phyloP scores from a whole-genome alignment of 2,329 filamentous ascomycete species.

The Sodiomyces alkalinus region DNA sequence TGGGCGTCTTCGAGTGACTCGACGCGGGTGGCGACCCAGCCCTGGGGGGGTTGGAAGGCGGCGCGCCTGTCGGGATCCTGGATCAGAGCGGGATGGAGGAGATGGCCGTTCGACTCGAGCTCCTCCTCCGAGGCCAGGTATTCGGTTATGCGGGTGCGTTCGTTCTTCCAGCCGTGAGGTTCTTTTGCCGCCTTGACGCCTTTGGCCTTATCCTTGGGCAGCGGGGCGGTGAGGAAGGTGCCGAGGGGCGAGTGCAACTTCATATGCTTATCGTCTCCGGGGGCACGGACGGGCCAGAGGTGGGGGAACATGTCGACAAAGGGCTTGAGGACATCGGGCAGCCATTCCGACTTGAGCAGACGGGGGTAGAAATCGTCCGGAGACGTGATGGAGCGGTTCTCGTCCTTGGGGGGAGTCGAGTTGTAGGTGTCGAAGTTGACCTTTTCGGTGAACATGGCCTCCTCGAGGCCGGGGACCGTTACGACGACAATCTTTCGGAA shows the following conservation, averaged over 20 bases:
- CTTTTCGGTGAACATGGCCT: conserved; percentile 66
- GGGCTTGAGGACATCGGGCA: conserved; percentile 42
- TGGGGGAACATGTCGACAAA: conserved; percentile 74
- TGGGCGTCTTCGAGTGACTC: conserved; percentile 49
- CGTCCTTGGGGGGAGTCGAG: conserved; percentile 2
- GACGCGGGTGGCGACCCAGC: conserved; percentile 74
- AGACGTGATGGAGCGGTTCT: conserved; percentile 21
- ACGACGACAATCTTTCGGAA: conserved; percentile 72
- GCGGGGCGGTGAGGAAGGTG: conserved; percentile 63
- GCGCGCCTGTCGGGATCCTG: conserved; percentile 37
- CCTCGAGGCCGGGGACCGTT: conserved; percentile 84
- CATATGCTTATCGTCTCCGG: conserved; percentile 67
- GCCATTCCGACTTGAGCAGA: conserved; percentile 29
- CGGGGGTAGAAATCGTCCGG: conserved; percentile 47
- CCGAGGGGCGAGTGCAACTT: conserved; percentile 78
- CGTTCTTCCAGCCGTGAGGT: conserved; percentile 53
- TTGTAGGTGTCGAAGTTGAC: conserved; percentile 34
- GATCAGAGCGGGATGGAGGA: conserved; percentile 67
- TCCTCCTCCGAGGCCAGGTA: conserved; percentile 61
- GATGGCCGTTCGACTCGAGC: conserved; percentile 69
- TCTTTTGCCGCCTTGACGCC: conserved; percentile 46
- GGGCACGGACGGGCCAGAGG: conserved; percentile 77
- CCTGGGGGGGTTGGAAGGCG: conserved; percentile 40
- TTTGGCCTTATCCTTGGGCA: conserved; percentile 46
- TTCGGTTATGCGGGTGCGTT: conserved; percentile 67